A percentile compares a stretch with the other conserved stretches of the same genome.
Evolutionary conservation across 2,329 filamentous ascomycete genomes (phyloP).

Genomic region (Drechmeria coniospora): DNA sequence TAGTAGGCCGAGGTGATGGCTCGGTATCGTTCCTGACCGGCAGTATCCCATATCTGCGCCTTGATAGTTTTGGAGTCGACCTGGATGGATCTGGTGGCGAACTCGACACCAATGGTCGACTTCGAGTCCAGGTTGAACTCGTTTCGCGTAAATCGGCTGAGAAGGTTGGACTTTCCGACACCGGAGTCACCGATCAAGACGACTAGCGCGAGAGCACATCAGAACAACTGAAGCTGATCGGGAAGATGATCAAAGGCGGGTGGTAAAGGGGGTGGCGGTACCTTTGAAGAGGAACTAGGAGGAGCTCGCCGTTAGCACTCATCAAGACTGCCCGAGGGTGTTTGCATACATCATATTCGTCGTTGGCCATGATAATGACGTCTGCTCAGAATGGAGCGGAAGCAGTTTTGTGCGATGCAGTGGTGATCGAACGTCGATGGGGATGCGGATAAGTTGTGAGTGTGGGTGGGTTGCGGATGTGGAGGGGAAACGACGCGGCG

Average conservation of each 20-base stretch:
- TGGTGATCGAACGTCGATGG: constrained; percentile 3
- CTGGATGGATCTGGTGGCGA: constrained; percentile 95
- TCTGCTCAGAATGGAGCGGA: constrained; percentile 1
- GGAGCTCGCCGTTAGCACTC: constrained; percentile 14
- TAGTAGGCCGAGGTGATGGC: constrained; percentile 99
- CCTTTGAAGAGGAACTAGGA: constrained; percentile 96
- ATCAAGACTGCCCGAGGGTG: constrained; percentile 9
- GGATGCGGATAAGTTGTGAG: no score
- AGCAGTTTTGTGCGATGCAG: constrained; percentile 1
- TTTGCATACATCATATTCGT: constrained; percentile 93
- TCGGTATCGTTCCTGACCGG: constrained; percentile 95
- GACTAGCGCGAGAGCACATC: constrained; percentile 38
- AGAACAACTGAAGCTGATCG: constrained; percentile 10
- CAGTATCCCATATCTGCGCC: constrained; percentile 99
- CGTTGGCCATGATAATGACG: constrained; percentile 75
- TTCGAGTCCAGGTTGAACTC: constrained; percentile 99
- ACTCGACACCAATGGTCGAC: constrained; percentile 98
- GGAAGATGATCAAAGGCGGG: constrained; percentile 4
- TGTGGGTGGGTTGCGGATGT: no score
- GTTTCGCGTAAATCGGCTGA: constrained; percentile 98
- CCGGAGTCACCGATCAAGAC: constrained; percentile 98
- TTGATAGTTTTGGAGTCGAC: constrained; percentile 99
- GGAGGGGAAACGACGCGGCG: no score
- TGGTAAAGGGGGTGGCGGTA: constrained; percentile 26
- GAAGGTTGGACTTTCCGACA: constrained; percentile 98